Base-by-base conservation (phyloP, 768 basidiomycete genomes). In the Sporobolomyces pararoseus region DNA sequence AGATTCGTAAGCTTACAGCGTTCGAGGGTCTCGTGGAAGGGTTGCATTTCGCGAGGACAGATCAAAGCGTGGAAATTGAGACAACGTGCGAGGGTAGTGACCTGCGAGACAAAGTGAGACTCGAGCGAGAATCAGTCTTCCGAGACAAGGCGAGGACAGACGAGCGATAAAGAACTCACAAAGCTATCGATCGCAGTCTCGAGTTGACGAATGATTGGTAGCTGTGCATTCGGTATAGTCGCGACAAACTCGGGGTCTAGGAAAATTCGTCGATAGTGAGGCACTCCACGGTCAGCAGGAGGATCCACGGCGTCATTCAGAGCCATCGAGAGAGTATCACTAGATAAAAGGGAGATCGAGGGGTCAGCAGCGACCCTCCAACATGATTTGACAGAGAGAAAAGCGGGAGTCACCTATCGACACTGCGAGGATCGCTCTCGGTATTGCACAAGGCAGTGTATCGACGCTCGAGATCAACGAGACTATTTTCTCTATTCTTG, bases 11-110 rank as follows among this genome's bases (percentile, higher is more conserved):
- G 29, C 79, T 66, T 37, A 81, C 80, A 80, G 57, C 72, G 73
- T 78, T 90, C 88, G 52, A 98, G 82, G 0, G 91, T 91, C 68
- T 88, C 87, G 77, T 98, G 94, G 84, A 97, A 97, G 7, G 87
- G 85, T n/a, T 88, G 81, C 84, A 96, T 95, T 78, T 93, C 91
- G 17, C 86, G 84, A 0, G 90, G 86, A 77, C 91, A 93, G 35
- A 95, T 80, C 52, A 86, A 83, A 3, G 86, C 87, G 77, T 98
- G 93, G 7, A 97, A 83, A 74, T 85, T 86, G 62, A 97, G 83
- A 77, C 91, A 93, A 62, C 85, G 86, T 71, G 92, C 89, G 57
- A 97, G 89, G 57, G 88, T 85, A 52, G 87, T 86, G 39, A 72
- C 71, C 71, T 72, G 89, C 17, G 60, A 31, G 13, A 21, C 7